Conservation (phyloP, 805 yeast genomes). For the Saccharomycopsis microspora region DNA sequence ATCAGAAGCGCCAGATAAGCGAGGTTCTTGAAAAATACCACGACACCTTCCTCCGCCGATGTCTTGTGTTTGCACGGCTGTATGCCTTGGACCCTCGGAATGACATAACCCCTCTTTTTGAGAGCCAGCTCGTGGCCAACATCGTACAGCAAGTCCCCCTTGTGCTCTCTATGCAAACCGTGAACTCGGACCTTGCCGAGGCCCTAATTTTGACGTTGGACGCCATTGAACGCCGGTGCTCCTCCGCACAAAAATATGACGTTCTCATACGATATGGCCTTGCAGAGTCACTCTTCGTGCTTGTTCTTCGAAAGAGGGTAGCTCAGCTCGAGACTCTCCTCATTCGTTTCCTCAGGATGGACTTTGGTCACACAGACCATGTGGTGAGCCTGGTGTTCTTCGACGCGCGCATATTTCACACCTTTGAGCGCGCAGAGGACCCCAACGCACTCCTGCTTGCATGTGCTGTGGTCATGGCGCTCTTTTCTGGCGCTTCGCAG, state of each 20-base stretch:
- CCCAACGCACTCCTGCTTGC: no score
- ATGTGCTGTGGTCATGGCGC: no score
- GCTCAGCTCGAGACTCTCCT: no score
- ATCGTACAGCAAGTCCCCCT: conserved; percentile 1
- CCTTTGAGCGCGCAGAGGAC: no score
- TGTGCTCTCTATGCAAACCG: neutral
- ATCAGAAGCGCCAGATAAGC: neutral
- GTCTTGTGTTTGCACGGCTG: neutral
- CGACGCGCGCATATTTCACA: no score
- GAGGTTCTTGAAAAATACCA: neutral
- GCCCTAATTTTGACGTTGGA: neutral
- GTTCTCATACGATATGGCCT: conserved; percentile 1
- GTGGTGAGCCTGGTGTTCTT: no score
- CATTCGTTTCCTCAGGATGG: no score
- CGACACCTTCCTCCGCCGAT: neutral
- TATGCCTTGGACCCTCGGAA: neutral
- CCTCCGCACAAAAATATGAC: neutral
- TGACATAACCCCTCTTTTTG: neutral
- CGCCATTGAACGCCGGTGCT: neutral
- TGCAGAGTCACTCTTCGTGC: conserved; percentile 1
- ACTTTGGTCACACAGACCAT: no score
- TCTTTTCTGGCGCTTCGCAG: no score
- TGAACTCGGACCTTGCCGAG: neutral
- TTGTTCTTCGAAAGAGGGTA: no score
- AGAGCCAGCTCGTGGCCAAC: neutral